These are phyloP conservation scores for Parathielavia appendiculata DNA, from an alignment of 495 filamentous ascomycete genomes.

Conservation along the genomic window DNA sequence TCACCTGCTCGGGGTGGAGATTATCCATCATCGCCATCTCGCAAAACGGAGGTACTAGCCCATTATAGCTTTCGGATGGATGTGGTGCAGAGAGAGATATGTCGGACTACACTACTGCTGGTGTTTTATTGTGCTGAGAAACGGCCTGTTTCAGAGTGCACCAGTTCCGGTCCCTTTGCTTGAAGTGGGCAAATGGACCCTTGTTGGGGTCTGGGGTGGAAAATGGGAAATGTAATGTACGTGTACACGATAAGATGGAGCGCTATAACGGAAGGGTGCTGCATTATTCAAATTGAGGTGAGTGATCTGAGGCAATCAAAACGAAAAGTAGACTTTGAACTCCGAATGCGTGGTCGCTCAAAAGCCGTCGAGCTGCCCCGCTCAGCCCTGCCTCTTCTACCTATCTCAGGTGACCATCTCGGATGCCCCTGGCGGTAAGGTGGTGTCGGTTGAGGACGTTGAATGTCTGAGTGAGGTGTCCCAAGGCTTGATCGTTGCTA, in stretches of 20 bases:
- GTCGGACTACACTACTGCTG: too few relatives aligned
- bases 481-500: too few relatives aligned
- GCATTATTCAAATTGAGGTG: not conserved
- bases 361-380: not conserved
- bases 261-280: not conserved
- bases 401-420: slow-evolving; percentile 10
- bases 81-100: not conserved
- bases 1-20: not conserved
- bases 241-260: not conserved
- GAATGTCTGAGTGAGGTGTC: too few relatives aligned
- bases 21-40: not conserved
- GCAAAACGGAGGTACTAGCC: too few relatives aligned
- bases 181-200: too few relatives aligned
- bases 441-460: not conserved
- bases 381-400: not conserved
- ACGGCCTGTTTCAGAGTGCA: too few relatives aligned
- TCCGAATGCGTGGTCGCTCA: not conserved
- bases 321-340: not conserved
- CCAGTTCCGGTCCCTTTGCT: too few relatives aligned
- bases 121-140: too few relatives aligned
- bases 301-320: not conserved
- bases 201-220: not conserved
- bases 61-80: too few relatives aligned
- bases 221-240: not conserved
- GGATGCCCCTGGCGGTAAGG: not conserved